Evolutionary conservation across 345 rosid genomes (phyloP).

Genomic region (Eucalyptus erythrocorys): DNA sequence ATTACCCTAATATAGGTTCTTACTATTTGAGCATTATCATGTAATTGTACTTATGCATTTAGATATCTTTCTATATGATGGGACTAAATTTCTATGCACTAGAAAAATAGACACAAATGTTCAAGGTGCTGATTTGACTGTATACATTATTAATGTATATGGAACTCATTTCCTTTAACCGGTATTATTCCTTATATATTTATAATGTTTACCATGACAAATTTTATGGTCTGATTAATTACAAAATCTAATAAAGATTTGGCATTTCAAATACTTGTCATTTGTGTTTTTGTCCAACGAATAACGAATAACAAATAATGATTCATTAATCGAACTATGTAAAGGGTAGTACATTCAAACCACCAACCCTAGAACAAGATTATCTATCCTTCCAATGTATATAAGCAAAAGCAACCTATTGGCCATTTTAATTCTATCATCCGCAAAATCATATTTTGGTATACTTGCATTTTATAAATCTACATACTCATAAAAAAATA

Average conservation of each 20-base stretch:
- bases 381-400: neutral
- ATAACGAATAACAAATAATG: neutral
- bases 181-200: neutral
- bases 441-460: neutral
- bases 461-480: neutral
- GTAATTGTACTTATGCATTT: neutral
- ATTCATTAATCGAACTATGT: neutral
- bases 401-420: neutral
- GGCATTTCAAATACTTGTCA: neutral
- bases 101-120: neutral
- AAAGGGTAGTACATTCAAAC: neutral
- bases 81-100: neutral
- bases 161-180: neutral
- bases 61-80: neutral
- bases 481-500: neutral
- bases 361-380: neutral
- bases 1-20: neutral
- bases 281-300: neutral
- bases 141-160: neutral
- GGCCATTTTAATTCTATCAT: neutral
- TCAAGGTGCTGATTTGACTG: neutral
- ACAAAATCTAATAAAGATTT: neutral
- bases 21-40: neutral
- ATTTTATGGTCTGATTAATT: neutral
- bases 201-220: neutral